Evolutionary conservation across 352 stramenopile species (phyloP), one percentile per base, ranked within the genome.

Genomic region (Phytophthora multivora): DNA sequence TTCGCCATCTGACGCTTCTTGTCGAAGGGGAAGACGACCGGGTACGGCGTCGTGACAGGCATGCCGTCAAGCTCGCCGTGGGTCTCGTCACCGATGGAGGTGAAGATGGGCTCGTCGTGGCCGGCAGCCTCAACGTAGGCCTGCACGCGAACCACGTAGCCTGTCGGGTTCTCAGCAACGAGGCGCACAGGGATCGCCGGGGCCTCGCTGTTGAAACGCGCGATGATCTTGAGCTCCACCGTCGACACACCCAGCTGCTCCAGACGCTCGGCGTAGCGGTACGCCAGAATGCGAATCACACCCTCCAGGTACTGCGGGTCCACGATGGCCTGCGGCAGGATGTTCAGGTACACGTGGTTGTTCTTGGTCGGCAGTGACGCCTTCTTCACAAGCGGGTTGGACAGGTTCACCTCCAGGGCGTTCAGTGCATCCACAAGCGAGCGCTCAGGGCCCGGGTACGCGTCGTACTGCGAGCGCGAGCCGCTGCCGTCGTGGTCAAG

Each of bases 311-410:
- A 96, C 46, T 98, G 90, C 48, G 97, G 96, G 66, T 99, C 89
- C 35, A 99, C 86, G 8, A 94, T 91, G 2, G 97, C 89, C 50
- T 97, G 89, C 9, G 95, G 92, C 33, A 99, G 82, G 33, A 99
- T 91, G 79, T 99, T 99, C 38, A 99, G 84, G 72, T 99, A 99
- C 21, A 99, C 88, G 83, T 99, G 97, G 77, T 99, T 99, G 79
- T 99, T 98, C 62, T 93, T 92, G 50, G 89, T 93, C 49, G 66
- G 66, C 40, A 90, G 66, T 26, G 84, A 83, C 10, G 64, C 80
- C 13, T 83, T 92, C 59, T 90, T 85, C 18, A 98, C 64, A 26
- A 90, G 82, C 3, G 95, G 84, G 73, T 98, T 98, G 28, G 96
- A 75, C 68, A 99, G 88, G 26, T 96, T 92, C 12, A 99, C 79